Evolutionary conservation across 257 asterid species (phyloP).

Genomic region (Fraxinus americana): DNA sequence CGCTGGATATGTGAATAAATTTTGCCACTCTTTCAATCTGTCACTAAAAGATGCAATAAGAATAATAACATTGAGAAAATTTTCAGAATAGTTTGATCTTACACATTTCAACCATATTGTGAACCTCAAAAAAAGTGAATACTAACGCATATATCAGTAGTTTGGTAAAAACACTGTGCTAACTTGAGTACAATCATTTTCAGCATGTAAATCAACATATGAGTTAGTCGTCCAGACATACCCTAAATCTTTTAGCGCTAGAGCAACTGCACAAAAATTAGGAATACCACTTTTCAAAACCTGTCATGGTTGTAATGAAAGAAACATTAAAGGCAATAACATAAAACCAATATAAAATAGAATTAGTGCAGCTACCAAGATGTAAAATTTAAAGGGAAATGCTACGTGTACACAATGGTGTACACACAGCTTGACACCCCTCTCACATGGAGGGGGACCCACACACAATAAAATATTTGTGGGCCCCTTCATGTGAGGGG

Average conservation of each 20-base stretch:
- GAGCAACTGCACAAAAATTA: slow-evolving; percentile 97
- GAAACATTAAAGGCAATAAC: slow-evolving; percentile 14
- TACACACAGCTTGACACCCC: no score
- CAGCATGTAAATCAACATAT: slow-evolving; percentile 18
- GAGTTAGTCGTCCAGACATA: slow-evolving; percentile 39
- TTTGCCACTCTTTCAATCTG: background rate
- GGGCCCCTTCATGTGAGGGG: no score
- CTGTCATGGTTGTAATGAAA: slow-evolving; percentile 45
- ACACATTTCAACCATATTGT: background rate
- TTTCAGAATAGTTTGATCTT: background rate
- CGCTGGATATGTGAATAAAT: background rate
- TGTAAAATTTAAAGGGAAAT: no score
- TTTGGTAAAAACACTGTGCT: background rate
- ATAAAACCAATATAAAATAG: background rate
- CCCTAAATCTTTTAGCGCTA: slow-evolving; percentile 92
- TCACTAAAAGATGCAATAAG: background rate
- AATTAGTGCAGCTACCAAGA: slow-evolving; percentile 12
- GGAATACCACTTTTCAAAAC: slow-evolving; percentile 94
- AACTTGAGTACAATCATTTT: background rate
- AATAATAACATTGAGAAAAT: background rate
- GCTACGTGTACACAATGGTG: no score
- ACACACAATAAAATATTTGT: no score
- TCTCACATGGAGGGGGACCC: no score
- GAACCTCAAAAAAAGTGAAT: slow-evolving; percentile 2
- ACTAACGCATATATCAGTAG: slow-evolving; percentile 10